These are phyloP conservation scores for Decorospora gaudefroyi DNA, from an alignment of 2,329 filamentous ascomycete species.

Conservation along the genomic window DNA sequence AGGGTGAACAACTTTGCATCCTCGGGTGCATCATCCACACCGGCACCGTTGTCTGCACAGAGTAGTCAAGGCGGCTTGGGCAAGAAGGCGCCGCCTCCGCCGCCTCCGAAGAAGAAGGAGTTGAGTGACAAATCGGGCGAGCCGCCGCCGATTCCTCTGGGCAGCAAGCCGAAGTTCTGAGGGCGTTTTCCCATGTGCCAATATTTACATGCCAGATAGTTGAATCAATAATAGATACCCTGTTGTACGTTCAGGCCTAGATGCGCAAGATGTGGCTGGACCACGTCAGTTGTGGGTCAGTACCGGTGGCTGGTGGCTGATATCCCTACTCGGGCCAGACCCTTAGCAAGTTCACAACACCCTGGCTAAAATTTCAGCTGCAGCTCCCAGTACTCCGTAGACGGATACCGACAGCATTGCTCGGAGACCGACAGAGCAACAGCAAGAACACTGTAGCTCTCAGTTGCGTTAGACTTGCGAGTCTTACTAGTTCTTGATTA, in stretches of 20 bases:
- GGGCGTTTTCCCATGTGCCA: neutral
- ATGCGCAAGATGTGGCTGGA: conserved; percentile 1
- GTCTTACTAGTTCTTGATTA: neutral
- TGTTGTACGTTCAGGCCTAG: too few relatives aligned
- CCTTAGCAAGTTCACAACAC: conserved; percentile 9
- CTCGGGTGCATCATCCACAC: conserved; percentile 27
- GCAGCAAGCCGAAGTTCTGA: conserved; percentile 58
- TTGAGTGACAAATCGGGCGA: conserved; percentile 48
- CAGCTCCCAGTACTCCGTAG: too few relatives aligned
- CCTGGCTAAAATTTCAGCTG: conserved; percentile 9
- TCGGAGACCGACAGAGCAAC: neutral
- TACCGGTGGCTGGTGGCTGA: conserved; percentile 1
- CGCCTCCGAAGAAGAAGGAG: conserved; percentile 60
- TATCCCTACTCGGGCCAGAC: conserved; percentile 6
- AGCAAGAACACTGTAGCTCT: neutral
- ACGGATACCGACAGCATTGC: neutral
- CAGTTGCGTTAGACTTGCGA: conserved; percentile 25
- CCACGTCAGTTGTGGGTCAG: conserved; percentile 2
- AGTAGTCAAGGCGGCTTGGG: conserved; percentile 39
- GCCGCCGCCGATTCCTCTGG: conserved; percentile 62
- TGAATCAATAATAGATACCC: neutral
- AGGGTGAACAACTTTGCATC: conserved; percentile 53
- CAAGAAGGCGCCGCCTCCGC: conserved; percentile 63
- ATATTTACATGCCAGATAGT: neutral
- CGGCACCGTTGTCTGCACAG: conserved; percentile 32